Base-by-base conservation (phyloP, 2,329 filamentous ascomycete species). In the Fusarium sp. region DNA sequence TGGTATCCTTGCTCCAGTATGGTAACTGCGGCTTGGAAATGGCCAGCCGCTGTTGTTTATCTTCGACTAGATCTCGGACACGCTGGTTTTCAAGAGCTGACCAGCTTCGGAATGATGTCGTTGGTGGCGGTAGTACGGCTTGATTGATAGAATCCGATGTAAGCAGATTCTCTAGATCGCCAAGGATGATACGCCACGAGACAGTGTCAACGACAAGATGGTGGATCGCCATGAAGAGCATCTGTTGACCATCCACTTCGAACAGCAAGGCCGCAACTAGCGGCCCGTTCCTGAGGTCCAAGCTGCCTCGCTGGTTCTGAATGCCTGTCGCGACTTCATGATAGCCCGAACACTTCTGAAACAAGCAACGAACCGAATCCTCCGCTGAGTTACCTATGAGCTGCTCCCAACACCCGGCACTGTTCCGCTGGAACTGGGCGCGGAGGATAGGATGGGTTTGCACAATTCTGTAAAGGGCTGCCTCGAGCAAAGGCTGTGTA, bases 181-280 rank as follows among this genome's bases (percentile, higher is more conserved):
- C 29, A 8, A 57, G 54, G 5, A 57, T 49, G 29, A 57, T 41
- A 10, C 54, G 54, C 54, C 54, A 57, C 2, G 54, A 57, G 9
- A 57, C 49, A 6, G 47, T 15, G 39, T 57, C 54, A 9, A 53
- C 39, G 9, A 57, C 49, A n/a, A 57, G 54, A 53, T 57, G 54
- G 29, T 57, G 54, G 17, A 49, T 41, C 3, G 37, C 41, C 9
- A 57, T 49, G 8, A 53, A 57, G 21, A 53, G 44, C 25, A 43
- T 49, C 44, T 57, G 54, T 1, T 53, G 15, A 5, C 33, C 44
- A 11, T 39, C 29, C 2, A 57, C 54, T 27, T 57, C 21, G 17
- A 57, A 57, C 10, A 57, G 29, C 3, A 45, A 11, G 15, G 38
- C 49, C 6, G 21, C 39, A 53, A 49, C 39, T 8, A 57, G 8